These are phyloP conservation scores for Imleria badia DNA, from an alignment of 768 basidiomycete genomes.

Conservation along the genomic window DNA sequence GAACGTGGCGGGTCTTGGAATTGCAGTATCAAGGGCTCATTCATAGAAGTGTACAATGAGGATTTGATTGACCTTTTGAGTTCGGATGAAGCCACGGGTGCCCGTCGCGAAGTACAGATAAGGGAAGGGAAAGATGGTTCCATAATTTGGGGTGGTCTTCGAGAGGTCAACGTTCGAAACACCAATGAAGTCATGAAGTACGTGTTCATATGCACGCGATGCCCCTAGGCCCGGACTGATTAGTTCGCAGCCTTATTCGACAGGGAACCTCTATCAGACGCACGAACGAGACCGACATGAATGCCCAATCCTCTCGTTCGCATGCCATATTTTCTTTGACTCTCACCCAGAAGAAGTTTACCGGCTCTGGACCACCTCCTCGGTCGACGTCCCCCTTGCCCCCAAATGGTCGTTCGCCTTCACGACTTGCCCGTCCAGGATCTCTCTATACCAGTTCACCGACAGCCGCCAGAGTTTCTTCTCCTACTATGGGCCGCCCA, in stretches of 20 bases:
- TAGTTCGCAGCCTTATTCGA: constrained; percentile 67
- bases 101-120: constrained; percentile 86
- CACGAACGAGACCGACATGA: constrained; percentile 98
- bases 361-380: constrained; percentile 66
- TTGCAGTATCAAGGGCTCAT: constrained; percentile 82
- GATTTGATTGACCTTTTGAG: constrained; percentile 94
- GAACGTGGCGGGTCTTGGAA: constrained; percentile 76
- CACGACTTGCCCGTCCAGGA: constrained; percentile 79
- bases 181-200: constrained; percentile 90
- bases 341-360: constrained; percentile 84
- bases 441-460: constrained; percentile 58
- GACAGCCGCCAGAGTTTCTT: constrained; percentile 51
- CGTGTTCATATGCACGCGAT: constrained; percentile 34
- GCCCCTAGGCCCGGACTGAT: constrained; percentile 20
- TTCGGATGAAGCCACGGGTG: constrained; percentile 63
- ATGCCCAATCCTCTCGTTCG: constrained; percentile 95
- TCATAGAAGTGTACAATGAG: constrained; percentile 99
- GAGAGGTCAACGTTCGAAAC: constrained; percentile 86
- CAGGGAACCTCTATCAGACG: constrained; percentile 88
- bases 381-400: constrained; percentile 79
- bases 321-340: constrained; percentile 99
- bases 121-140: constrained; percentile 96
- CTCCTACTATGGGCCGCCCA: constrained; percentile 77
- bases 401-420: constrained; percentile 69
- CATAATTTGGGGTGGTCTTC: constrained; percentile 95